phyloP scores from a whole-genome alignment of 768 basidiomycete genomes.

The Tylopilus vinaceipallidus region DNA sequence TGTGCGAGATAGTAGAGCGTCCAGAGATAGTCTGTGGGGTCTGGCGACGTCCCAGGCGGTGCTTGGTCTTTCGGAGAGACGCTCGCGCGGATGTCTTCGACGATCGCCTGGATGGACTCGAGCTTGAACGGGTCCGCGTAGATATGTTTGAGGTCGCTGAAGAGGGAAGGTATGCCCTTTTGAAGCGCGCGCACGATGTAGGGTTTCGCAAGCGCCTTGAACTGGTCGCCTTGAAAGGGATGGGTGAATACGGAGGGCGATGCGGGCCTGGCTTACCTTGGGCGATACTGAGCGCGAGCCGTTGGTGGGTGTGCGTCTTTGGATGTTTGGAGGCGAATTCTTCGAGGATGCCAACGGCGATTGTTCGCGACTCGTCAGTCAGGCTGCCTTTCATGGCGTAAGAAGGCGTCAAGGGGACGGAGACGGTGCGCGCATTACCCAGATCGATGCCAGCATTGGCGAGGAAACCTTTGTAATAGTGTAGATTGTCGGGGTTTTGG shows the following conservation, averaged over 20 bases:
- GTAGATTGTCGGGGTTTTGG: conserved; percentile 79
- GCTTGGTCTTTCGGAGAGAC: conserved; percentile 37
- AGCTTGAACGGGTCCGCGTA: conserved; percentile 69
- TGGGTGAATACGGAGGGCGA: not conserved
- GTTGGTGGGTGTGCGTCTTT: conserved; percentile 64
- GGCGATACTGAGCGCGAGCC: conserved; percentile 70
- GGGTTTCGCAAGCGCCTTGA: conserved; percentile 56
- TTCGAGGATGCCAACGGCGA: conserved; percentile 56
- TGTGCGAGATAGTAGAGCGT: conserved; percentile 93
- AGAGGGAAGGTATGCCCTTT: conserved; percentile 91
- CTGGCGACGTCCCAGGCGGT: conserved; percentile 23
- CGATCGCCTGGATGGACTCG: conserved; percentile 63
- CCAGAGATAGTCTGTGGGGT: conserved; percentile 89
- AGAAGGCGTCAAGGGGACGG: conserved; percentile 7
- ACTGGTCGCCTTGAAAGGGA: conserved; percentile 52
- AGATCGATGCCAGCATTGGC: conserved; percentile 61
- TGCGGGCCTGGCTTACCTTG: conserved; percentile 36
- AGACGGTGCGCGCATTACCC: conserved; percentile 41
- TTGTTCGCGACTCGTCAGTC: conserved; percentile 47
- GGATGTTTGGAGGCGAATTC: conserved; percentile 64
- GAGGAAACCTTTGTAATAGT: conserved; percentile 78
- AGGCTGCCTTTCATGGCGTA: conserved; percentile 34
- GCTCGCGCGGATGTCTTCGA: conserved; percentile 46
- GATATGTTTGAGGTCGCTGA: conserved; percentile 86
- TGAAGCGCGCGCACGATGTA: conserved; percentile 72